These are phyloP conservation scores for Papiliotrema flavescens DNA, from an alignment of 1,284 basidiomycete genomes.

Conservation along the genomic window DNA sequence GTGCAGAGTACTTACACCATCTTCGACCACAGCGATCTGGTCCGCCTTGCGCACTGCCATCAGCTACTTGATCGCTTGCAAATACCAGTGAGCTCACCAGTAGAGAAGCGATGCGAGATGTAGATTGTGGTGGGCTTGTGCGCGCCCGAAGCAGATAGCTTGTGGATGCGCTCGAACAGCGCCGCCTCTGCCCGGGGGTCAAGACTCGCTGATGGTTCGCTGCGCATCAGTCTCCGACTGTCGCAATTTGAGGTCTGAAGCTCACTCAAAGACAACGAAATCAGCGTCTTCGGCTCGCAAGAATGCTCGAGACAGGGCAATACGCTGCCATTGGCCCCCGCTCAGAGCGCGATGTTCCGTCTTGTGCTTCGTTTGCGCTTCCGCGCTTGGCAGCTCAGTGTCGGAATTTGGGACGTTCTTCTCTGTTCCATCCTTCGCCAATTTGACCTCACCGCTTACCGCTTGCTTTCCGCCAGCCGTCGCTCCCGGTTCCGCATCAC, in stretches of 20 bases:
- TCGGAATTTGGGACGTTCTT: background rate
- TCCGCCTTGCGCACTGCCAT: conserved; percentile 21
- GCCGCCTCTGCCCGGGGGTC: conserved; percentile 74
- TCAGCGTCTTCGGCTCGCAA: conserved; percentile 73
- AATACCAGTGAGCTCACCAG: conserved; percentile 53
- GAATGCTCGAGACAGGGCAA: conserved; percentile 76
- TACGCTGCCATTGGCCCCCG: conserved; percentile 68
- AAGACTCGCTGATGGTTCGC: conserved; percentile 56
- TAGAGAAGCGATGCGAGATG: conserved; percentile 76
- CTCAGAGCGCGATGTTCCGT: conserved; percentile 6
- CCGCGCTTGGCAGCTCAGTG: too few species aligned
- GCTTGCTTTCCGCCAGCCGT: too few species aligned
- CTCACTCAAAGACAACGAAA: conserved; percentile 66
- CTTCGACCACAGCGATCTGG: conserved; percentile 72
- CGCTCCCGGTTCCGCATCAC: too few species aligned
- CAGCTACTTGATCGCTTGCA: background rate
- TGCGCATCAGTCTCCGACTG: too few species aligned
- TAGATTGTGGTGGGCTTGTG: conserved; percentile 65
- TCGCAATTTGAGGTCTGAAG: background rate
- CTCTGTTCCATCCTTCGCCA: background rate
- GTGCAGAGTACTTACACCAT: conserved; percentile 71
- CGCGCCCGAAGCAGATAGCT: conserved; percentile 14
- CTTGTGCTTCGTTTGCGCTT: too few species aligned
- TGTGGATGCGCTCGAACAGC: conserved; percentile 56
- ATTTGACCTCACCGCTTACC: too few species aligned